Evolutionary conservation across 75 land plant genomes (phyloP).

Genomic region (Sequoia sempervirens): DNA sequence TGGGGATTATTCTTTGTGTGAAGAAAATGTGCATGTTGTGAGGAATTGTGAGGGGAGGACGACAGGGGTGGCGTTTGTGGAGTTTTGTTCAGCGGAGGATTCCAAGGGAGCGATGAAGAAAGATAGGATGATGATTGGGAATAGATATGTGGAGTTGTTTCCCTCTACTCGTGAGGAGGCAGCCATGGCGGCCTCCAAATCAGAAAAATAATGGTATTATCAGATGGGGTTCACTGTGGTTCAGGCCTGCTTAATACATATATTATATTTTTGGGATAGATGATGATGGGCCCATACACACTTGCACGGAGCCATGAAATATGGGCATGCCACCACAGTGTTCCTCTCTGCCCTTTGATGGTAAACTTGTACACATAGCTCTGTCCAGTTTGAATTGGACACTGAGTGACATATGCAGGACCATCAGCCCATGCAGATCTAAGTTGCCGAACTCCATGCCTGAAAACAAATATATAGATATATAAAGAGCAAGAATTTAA

Average conservation of each 20-base stretch:
- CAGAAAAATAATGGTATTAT: conserved; percentile 18
- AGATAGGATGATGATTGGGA: too few species aligned
- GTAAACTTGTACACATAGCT: conserved; percentile 12
- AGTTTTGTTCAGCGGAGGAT: too few species aligned
- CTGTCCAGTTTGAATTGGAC: conserved; percentile 15
- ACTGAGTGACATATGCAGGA: conserved; percentile 14
- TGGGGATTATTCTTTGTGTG: too few species aligned
- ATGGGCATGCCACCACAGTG: conserved; percentile 20
- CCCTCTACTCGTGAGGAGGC: too few species aligned
- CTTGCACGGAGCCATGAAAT: conserved; percentile 15
- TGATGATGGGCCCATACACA: conserved; percentile 8
- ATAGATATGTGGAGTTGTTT: too few species aligned
- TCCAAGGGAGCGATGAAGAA: too few species aligned
- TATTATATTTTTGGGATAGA: conserved; percentile 10
- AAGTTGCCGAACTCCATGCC: conserved; percentile 17
- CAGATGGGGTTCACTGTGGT: too few species aligned
- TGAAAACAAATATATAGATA: not conserved
- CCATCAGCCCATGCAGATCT: conserved; percentile 20
- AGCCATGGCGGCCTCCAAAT: conserved; percentile 61
- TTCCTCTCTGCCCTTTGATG: conserved; percentile 8
- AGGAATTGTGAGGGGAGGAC: too few species aligned
- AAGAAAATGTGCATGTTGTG: too few species aligned
- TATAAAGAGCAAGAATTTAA: too few species aligned
- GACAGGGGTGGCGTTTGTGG: too few species aligned
- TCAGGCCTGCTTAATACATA: too few species aligned